Base-by-base conservation (phyloP, 139 green algal genomes). In the Diplosphaera chodatii region DNA sequence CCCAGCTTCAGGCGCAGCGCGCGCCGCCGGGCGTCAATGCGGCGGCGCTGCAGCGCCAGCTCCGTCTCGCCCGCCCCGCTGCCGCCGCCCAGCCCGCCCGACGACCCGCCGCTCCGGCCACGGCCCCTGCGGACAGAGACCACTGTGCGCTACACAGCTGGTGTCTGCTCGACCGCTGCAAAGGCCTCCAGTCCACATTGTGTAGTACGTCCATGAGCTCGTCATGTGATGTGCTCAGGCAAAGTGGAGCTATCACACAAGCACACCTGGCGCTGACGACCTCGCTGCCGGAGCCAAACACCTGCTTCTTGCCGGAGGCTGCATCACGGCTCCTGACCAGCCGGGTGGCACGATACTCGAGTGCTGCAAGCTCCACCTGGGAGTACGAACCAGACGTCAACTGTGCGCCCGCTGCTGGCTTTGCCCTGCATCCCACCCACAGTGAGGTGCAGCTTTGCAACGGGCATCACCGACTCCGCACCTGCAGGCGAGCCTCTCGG, bases 281-380 rank as follows among this genome's bases (percentile, higher is more conserved):
- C 72, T 92, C 80, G 30, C 66, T 71, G 34, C 55, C 21, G 74
- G 74, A 0, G 4, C 77, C 80, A 75, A 82, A 83, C 1, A 66
- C 73, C 5, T 30, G 29, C 6, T 74, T 59, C 69, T 67, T 55
- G 20, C 77, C 73, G 28, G 71, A 75, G 27, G 30, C n/a, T 0
- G 71, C 28, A 18, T 75, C 74, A 8, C 64, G 34, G 16, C 40
- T 27, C 1, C 86, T 80, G 68, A 91, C 86, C 71, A 91, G 80
- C 4, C 86, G 76, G 15, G 76, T 79, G 16, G 78, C 67, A 40
- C 74, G 66, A 48, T 87, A 86, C 3, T 87, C 73, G 40, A 91
- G 73, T 1, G 71, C 55, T 4, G 86, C 86, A 70, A 91, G 66
- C 77, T 91, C 85, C 30, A 91, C 86, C 84, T 91, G 80, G 28